These are phyloP conservation scores for Lentinula aciculospora DNA, from an alignment of 768 basidiomycete species.

Conservation along the genomic window DNA sequence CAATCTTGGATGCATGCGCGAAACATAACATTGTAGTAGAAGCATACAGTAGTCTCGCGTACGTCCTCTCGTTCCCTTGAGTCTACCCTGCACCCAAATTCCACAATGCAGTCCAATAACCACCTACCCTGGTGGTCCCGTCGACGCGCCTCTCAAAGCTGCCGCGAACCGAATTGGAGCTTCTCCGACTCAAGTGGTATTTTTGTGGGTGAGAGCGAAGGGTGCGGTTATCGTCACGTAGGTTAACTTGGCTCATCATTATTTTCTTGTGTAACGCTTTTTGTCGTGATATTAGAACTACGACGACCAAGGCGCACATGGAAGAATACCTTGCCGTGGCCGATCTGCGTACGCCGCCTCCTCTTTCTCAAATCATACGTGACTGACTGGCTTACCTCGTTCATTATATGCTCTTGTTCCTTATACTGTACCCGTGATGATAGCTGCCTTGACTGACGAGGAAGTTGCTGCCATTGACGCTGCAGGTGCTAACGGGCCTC, in stretches of 20 bases:
- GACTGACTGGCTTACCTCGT: no score
- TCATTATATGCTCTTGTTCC: no score
- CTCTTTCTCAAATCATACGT: no score
- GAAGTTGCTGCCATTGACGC: conserved; percentile 62
- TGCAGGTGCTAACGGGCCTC: conserved; percentile 51
- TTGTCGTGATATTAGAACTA: no score
- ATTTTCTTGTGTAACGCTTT: no score
- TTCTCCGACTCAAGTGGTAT: conserved; percentile 60
- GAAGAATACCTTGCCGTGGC: conserved; percentile 63
- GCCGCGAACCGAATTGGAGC: conserved; percentile 50
- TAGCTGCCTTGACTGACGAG: conserved; percentile 49
- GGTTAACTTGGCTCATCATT: conserved; percentile 13
- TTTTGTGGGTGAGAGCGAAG: conserved; percentile 66
- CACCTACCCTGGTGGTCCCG: conserved; percentile 53
- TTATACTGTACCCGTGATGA: no score
- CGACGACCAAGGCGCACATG: conserved; percentile 52
- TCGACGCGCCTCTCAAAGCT: conserved; percentile 48
- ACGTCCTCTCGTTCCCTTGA: neutral
- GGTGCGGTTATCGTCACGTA: conserved; percentile 66
- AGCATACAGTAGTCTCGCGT: conserved; percentile 53
- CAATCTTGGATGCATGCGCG: conserved; percentile 40
- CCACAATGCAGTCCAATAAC: conserved; percentile 49
- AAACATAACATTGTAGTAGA: conserved; percentile 49
- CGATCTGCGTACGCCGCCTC: conserved; percentile 57
- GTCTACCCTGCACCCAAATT: neutral